Evolutionary conservation across 2,329 filamentous ascomycete genomes (phyloP).

Genomic region (Alternaria triticina): DNA sequence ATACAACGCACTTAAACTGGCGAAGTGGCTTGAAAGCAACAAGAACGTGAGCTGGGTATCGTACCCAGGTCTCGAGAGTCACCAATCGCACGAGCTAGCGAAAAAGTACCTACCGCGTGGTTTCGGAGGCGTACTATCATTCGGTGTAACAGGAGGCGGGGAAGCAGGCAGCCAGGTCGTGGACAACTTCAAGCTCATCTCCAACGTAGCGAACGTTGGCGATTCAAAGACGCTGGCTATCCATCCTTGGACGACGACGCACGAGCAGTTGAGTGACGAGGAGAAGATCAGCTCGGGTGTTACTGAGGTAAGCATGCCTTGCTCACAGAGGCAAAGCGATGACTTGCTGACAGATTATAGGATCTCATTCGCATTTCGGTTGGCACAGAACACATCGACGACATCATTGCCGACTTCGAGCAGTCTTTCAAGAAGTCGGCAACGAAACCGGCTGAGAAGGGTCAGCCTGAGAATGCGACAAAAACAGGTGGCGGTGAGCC

Average conservation of each 20-base stretch:
- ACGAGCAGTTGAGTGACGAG: conserved; percentile 85
- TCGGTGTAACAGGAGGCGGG: conserved; percentile 89
- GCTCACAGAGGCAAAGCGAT: not conserved
- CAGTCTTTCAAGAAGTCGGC: conserved; percentile 76
- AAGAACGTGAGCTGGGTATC: conserved; percentile 90
- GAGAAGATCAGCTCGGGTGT: conserved; percentile 83
- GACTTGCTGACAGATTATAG: conserved; percentile 47
- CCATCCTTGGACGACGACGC: conserved; percentile 93
- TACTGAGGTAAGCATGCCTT: conserved; percentile 64
- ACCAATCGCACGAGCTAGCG: conserved; percentile 78
- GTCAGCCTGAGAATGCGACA: conserved; percentile 39
- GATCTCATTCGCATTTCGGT: conserved; percentile 95
- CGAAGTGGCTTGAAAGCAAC: conserved; percentile 82
- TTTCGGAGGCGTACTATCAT: conserved; percentile 88
- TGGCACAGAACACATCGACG: conserved; percentile 94
- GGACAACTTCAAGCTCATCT: conserved; percentile 93
- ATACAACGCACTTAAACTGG: conserved; percentile 79
- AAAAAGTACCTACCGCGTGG: conserved; percentile 87
- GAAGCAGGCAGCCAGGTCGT: conserved; percentile 86
- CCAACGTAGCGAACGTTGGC: conserved; percentile 94
- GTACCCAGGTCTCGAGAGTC: conserved; percentile 85
- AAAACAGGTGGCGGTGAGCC: conserved; percentile 37
- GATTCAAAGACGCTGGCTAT: conserved; percentile 95
- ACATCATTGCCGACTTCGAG: conserved; percentile 94
- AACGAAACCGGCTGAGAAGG: conserved; percentile 51